Conservation (phyloP, 2,329 filamentous ascomycete genomes). For the Calonectria ilicicola region DNA sequence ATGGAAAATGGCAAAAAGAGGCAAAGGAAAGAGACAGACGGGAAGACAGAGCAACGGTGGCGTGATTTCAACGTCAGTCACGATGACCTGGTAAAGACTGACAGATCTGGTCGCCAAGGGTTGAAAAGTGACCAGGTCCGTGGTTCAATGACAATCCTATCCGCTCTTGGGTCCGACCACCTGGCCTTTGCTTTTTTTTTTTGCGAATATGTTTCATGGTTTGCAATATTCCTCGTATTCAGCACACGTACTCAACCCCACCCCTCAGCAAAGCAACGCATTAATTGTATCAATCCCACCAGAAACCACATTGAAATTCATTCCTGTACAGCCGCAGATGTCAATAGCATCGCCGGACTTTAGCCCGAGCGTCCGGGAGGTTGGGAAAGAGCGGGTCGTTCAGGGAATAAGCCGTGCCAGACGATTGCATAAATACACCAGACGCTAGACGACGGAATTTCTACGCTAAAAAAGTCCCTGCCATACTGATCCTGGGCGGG, state of each 20-base stretch:
- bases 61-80: neutral
- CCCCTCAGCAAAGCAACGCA: too few species aligned
- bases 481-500: neutral
- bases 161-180: too few species aligned
- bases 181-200: too few species aligned
- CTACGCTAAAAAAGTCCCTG: neutral
- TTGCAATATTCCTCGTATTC: too few species aligned
- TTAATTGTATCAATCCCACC: too few species aligned
- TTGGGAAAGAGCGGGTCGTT: neutral
- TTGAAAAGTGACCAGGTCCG: neutral
- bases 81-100: neutral
- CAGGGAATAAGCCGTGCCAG: slow-evolving; percentile 7
- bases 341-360: neutral
- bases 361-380: neutral
- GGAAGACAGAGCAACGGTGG: neutral
- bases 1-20: neutral
- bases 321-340: neutral
- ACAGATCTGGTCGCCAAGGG: neutral
- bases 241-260: too few species aligned
- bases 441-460: neutral
- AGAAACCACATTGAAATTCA: too few species aligned
- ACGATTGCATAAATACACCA: neutral
- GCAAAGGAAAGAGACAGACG: neutral
- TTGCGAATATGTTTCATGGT: neutral
- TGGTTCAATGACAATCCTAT: neutral